Base-by-base conservation (phyloP, 345 rosid species). In the Arabis alpina region DNA sequence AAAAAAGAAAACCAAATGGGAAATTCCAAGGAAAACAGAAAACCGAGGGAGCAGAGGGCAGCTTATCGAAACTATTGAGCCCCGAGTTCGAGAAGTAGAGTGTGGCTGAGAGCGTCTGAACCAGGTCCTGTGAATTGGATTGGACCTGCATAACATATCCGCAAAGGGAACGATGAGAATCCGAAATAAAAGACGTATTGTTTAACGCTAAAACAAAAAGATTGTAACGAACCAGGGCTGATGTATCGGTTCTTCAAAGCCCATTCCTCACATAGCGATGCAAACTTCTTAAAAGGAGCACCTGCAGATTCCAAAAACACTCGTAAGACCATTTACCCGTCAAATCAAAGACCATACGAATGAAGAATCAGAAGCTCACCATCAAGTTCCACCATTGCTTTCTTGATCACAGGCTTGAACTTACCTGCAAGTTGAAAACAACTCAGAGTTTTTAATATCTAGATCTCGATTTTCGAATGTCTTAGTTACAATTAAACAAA, bases 331-430 rank as follows among this genome's bases (percentile, higher is more conserved):
- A 39, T 36, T 25, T 28, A 34, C 16, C 42, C 6, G 6, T 32
- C 1, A 0, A n/a, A 44, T 44, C 4, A 25, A 15, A 54, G 10
- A 32, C 7, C 30, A 15, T 55, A 7, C 16, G 27, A 64, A 12
- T 27, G 16, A 2, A 14, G 34, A 50, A 62, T 56, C 27, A 39
- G 61, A 77, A 28, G 50, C 59, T 73, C 79, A 94, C 99, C 97
- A n/a, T 94, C 93, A 61, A 95, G 98, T 74, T 95, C 99, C 77
- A 92, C 98, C 96, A 95, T 95, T 56, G 99, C 99, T 85, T 95
- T 95, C 91, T 95, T 95, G 80, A 95, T 95, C 79, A 95, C 98
- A 72, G 98, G 98, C 88, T 95, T 95, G 86, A 81, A 92, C 79
- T 86, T 95, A 48, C 99, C 98, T 93, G 80, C 70, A 70, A 79